A percentile compares a stretch with the other conserved stretches of the same genome.
Evolutionary conservation across 1,284 basidiomycete species (phyloP).

Genomic region (Sporisorium scitamineum): DNA sequence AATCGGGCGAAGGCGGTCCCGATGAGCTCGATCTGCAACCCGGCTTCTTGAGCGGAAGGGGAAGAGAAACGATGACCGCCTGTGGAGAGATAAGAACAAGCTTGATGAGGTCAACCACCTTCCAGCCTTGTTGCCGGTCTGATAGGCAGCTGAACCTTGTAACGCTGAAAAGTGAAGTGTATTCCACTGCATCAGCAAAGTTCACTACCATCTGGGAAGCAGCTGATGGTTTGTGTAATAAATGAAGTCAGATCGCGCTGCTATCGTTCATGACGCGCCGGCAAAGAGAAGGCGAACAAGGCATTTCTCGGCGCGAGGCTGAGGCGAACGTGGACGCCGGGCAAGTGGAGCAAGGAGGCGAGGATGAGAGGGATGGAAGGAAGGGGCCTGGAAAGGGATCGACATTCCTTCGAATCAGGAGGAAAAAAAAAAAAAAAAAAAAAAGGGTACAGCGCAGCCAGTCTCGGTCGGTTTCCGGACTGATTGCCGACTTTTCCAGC

Average conservation of each 20-base stretch:
- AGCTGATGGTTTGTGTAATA: no score
- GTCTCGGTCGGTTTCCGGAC: conserved; percentile 20
- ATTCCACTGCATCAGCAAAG: no score
- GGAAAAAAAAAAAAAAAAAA: conserved; percentile 1
- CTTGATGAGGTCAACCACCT: not conserved
- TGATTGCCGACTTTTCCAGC: conserved; percentile 25
- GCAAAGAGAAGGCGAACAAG: not conserved
- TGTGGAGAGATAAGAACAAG: not conserved
- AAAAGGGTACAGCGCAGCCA: conserved; percentile 2
- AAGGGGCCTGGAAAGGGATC: no score
- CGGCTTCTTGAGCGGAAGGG: conserved; percentile 1
- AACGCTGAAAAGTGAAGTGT: no score
- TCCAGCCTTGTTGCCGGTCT: conserved; percentile 44
- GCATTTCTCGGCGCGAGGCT: not conserved
- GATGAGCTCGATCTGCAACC: not conserved
- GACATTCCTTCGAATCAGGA: not conserved
- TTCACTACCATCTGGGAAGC: no score
- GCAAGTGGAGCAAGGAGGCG: conserved; percentile 1
- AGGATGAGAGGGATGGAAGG: no score
- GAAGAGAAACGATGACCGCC: no score
- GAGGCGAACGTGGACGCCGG: not conserved
- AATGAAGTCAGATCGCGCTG: not conserved
- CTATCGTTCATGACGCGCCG: conserved; percentile 12
- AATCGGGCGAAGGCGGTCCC: not conserved
- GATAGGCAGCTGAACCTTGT: conserved; percentile 35